Evolutionary conservation across 169 alveolate species (phyloP).

Genomic region (Theileria orientalis): DNA sequence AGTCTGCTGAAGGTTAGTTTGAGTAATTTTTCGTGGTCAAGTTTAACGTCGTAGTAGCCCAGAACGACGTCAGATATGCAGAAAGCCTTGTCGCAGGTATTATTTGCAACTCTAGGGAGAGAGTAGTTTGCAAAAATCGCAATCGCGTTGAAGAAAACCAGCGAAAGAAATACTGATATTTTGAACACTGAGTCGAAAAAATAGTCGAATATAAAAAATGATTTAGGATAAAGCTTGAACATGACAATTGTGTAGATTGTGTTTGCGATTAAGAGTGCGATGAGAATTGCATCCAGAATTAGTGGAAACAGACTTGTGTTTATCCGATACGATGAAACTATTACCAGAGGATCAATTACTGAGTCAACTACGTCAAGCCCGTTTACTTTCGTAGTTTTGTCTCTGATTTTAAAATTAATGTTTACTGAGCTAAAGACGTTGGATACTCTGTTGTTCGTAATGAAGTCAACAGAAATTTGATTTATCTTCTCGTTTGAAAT

Average conservation of each 20-base stretch:
- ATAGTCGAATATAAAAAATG: slow-evolving; percentile 14
- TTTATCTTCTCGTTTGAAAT: slow-evolving; percentile 62
- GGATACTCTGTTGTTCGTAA: slow-evolving; percentile 58
- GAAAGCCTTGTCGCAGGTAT: background rate
- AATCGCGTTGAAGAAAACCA: slow-evolving; percentile 10
- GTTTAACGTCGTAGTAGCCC: slow-evolving; percentile 18
- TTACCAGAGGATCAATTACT: background rate
- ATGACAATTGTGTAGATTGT: slow-evolving; percentile 15
- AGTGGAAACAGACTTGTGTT: background rate
- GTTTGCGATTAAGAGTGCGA: slow-evolving; percentile 5
- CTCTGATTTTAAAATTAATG: slow-evolving; percentile 47
- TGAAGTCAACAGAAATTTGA: slow-evolving; percentile 64
- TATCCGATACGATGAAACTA: slow-evolving; percentile 32
- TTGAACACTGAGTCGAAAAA: slow-evolving; percentile 26
- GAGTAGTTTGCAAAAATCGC: slow-evolving; percentile 8
- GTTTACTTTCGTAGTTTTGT: background rate
- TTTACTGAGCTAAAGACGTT: slow-evolving; percentile 57
- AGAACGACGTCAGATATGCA: slow-evolving; percentile 16
- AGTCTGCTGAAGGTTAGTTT: background rate
- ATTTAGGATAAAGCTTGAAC: slow-evolving; percentile 22
- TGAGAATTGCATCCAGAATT: slow-evolving; percentile 1
- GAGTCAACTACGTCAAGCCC: background rate
- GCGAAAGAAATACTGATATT: slow-evolving; percentile 9
- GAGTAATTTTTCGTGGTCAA: background rate
- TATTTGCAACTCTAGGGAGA: slow-evolving; percentile 25